Evolutionary conservation across 176 grass and related monocot genomes (phyloP).

Genomic region (Chloris gayana): DNA sequence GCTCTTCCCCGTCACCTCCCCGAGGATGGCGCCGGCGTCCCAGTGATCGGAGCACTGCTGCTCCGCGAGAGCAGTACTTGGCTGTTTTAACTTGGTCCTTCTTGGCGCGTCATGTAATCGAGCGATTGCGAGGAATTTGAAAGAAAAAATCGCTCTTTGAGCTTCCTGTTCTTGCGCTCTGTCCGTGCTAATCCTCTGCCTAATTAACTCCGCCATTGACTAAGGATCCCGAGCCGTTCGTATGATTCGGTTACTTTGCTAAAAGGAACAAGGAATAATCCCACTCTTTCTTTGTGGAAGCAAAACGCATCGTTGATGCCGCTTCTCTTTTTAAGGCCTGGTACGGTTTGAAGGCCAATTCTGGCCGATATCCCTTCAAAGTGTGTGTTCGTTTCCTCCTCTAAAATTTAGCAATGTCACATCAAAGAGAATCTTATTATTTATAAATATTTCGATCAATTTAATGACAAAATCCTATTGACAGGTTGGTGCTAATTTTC

Average conservation of each 20-base stretch:
- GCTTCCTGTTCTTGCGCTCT: not conserved
- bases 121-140: slow-evolving; percentile 47
- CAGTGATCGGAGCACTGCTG: slow-evolving; percentile 30
- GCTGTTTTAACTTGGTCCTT: not conserved
- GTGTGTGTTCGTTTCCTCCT: no score
- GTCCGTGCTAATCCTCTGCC: slow-evolving; percentile 8
- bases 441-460: no score
- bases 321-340: not conserved
- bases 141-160: slow-evolving; percentile 39
- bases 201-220: slow-evolving; percentile 18
- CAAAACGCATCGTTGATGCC: slow-evolving; percentile 1
- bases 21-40: slow-evolving; percentile 39
- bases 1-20: slow-evolving; percentile 86
- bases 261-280: not conserved
- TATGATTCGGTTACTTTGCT: slow-evolving; percentile 5
- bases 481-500: no score
- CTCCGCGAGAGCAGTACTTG: not conserved
- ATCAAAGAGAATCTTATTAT: no score
- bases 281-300: not conserved
- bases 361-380: not conserved
- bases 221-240: no score
- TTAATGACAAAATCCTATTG: no score
- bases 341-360: not conserved
- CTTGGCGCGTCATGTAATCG: slow-evolving; percentile 44
- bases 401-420: no score